These are phyloP conservation scores for Gymnopilus dilepis DNA, from an alignment of 768 basidiomycete species.

Conservation along the genomic window DNA sequence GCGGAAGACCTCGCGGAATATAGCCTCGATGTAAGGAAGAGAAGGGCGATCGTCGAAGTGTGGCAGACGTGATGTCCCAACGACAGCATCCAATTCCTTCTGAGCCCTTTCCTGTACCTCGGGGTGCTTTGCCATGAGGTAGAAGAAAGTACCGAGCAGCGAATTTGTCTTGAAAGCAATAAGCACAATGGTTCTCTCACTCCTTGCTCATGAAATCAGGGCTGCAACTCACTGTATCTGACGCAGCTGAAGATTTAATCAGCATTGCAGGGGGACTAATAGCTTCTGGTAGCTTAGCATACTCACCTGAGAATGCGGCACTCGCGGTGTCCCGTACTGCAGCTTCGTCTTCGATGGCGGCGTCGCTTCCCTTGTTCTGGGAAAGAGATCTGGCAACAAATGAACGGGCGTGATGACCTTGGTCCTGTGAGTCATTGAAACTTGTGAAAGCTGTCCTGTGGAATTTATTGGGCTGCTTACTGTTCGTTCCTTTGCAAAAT, in stretches of 20 bases:
- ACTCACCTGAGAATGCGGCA: conserved; percentile 20
- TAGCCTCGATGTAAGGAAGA: conserved; percentile 40
- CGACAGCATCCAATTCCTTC: conserved; percentile 36
- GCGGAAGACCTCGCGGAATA: conserved; percentile 41
- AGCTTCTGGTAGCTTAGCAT: too few species aligned
- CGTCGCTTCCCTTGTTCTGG: background rate
- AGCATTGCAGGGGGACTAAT: too few species aligned
- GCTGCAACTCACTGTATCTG: conserved; percentile 17
- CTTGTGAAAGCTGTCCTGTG: too few species aligned
- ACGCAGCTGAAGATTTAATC: conserved; percentile 11
- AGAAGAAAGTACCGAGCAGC: conserved; percentile 29
- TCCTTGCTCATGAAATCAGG: background rate
- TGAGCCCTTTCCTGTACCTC: conserved; percentile 39
- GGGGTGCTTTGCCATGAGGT: conserved; percentile 35
- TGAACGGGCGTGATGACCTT: conserved; percentile 3
- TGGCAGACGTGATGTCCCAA: conserved; percentile 34
- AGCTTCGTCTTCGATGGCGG: conserved; percentile 12
- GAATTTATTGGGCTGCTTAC: too few species aligned
- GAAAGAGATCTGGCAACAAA: conserved; percentile 14
- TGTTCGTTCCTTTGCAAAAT: too few species aligned
- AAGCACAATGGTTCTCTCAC: too few species aligned
- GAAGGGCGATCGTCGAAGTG: conserved; percentile 30
- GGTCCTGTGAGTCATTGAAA: background rate
- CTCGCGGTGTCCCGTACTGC: conserved; percentile 11
- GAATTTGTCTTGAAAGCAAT: conserved; percentile 14